A percentile compares a stretch with the other conserved stretches of the same genome.
phyloP scores from a whole-genome alignment of 257 asterid species.

The Forsythia viridissima region DNA sequence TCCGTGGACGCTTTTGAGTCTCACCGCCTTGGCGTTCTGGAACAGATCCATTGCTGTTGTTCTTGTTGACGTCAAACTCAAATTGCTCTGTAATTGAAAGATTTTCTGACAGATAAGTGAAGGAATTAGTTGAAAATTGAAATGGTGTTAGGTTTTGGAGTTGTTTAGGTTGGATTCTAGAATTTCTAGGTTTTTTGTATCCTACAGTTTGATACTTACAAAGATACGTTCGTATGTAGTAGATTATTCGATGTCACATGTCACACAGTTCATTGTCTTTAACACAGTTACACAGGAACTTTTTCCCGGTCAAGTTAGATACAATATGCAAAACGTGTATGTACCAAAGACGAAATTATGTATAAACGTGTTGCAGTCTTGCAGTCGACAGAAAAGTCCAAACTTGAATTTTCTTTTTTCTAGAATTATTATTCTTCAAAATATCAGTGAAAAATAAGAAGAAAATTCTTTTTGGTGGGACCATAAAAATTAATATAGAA shows the following conservation, averaged over 20 bases:
- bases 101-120: neutral
- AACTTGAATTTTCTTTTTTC: neutral
- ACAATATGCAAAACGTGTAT: neutral
- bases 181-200: neutral
- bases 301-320: neutral
- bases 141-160: neutral
- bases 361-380: neutral
- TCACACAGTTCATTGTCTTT: no score
- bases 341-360: neutral
- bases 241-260: neutral
- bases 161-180: neutral
- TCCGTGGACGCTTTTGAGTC: conserved; percentile 31
- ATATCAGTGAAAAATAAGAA: neutral
- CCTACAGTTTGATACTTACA: neutral
- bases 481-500: neutral
- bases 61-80: conserved; percentile 21
- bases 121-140: neutral
- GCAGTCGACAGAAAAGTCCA: neutral
- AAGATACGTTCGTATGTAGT: neutral
- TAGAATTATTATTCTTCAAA: neutral
- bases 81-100: neutral
- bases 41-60: conserved; percentile 49
- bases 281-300: no score
- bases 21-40: conserved; percentile 45
- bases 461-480: neutral